A percentile compares a stretch with the other conserved stretches of the same genome.
Evolutionary conservation across 768 basidiomycete species (phyloP).

Genomic region (Tulasnella sp.): DNA sequence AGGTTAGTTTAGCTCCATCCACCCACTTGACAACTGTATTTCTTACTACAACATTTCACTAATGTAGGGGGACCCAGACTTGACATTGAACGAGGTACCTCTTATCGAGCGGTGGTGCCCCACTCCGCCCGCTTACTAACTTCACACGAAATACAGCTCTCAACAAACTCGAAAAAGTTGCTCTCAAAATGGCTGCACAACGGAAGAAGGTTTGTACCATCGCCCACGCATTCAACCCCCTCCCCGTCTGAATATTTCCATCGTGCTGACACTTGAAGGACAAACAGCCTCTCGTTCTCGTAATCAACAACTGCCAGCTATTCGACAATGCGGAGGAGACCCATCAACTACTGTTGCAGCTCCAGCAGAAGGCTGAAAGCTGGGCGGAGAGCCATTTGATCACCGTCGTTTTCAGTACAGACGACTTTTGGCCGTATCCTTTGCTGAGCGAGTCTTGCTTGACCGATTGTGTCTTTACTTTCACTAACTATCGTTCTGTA

Average conservation of each 20-base stretch:
- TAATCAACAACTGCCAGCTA: conserved; percentile 69
- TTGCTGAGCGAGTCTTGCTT: conserved; percentile 40
- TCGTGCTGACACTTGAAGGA: background rate
- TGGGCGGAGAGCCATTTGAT: conserved; percentile 69
- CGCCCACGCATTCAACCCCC: background rate
- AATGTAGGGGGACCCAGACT: conserved; percentile 54
- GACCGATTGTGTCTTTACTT: background rate
- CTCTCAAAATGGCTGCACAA: conserved; percentile 48
- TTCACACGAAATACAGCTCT: conserved; percentile 35
- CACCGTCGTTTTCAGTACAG: background rate
- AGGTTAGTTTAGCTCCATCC: conserved; percentile 28
- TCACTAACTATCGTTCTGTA: conserved; percentile 22
- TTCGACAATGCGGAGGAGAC: conserved; percentile 72
- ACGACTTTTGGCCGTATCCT: conserved; percentile 49
- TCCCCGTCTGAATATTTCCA: background rate
- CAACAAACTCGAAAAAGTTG: conserved; percentile 80
- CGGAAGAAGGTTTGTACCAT: conserved; percentile 27
- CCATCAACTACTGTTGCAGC: conserved; percentile 64
- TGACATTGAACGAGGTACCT: conserved; percentile 66
- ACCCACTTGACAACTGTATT: background rate
- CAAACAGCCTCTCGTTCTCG: conserved; percentile 53
- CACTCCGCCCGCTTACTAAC: background rate
- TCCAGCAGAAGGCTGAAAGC: conserved; percentile 75
- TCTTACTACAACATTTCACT: background rate
- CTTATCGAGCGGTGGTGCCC: background rate